Evolutionary conservation across 1,284 basidiomycete species (phyloP).

Genomic region (Agroathelia rolfsii): DNA sequence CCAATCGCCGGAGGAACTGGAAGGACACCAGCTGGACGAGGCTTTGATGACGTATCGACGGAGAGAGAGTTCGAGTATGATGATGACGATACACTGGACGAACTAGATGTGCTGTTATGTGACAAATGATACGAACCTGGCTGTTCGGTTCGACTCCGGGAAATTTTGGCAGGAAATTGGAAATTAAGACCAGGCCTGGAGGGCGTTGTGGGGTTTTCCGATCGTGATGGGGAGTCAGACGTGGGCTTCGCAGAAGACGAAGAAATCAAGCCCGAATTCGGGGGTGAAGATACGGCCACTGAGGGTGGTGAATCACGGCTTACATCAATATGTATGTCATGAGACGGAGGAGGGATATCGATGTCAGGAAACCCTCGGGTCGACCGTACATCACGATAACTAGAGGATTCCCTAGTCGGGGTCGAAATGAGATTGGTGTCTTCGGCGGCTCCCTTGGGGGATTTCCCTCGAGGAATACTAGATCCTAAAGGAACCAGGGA

Average conservation of each 20-base stretch:
- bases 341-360: constrained; percentile 24
- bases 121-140: too few species aligned
- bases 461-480: constrained; percentile 22
- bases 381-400: constrained; percentile 30
- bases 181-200: constrained; percentile 22
- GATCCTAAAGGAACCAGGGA: constrained; percentile 39
- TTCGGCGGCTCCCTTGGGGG: constrained; percentile 10
- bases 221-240: constrained; percentile 4
- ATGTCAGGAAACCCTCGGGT: constrained; percentile 29
- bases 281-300: not conserved
- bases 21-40: constrained; percentile 22
- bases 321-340: constrained; percentile 2
- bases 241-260: constrained; percentile 12
- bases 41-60: constrained; percentile 34
- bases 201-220: constrained; percentile 11
- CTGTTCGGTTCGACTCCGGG: not conserved
- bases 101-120: constrained; percentile 24
- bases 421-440: constrained; percentile 6
- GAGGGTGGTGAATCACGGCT: constrained; percentile 11
- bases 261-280: constrained; percentile 10
- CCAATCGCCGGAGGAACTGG: constrained; percentile 28
- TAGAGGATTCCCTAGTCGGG: constrained; percentile 12
- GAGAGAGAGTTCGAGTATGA: constrained; percentile 44
- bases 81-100: constrained; percentile 19
- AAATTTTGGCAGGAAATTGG: constrained; percentile 26